Percentiles rank a stretch among this genome's conserved stretches.
These are phyloP conservation scores for Colletotrichum lini DNA, from an alignment of 2,329 filamentous ascomycete species.

Conservation along the genomic window DNA sequence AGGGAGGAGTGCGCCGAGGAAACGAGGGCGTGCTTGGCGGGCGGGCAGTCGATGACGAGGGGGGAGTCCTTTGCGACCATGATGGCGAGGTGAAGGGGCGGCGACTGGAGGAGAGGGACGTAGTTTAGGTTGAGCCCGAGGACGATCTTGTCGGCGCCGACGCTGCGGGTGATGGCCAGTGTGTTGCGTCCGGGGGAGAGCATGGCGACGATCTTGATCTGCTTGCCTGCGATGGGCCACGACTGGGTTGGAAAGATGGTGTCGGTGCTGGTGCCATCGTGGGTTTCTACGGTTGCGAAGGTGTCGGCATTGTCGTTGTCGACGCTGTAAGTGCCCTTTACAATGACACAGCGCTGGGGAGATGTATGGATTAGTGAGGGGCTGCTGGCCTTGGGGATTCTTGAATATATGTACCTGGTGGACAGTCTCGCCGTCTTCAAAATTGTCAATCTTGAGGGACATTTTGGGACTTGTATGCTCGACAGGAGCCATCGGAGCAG, in stretches of 20 bases:
- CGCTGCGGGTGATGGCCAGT: slow-evolving; percentile 11
- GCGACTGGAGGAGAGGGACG: slow-evolving; percentile 66
- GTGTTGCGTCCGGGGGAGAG: slow-evolving; percentile 32
- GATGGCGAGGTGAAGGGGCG: slow-evolving; percentile 80
- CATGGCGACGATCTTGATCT: slow-evolving; percentile 29
- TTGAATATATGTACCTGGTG: slow-evolving; percentile 14
- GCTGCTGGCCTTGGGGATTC: neutral
- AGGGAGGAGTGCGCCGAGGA: slow-evolving; percentile 66
- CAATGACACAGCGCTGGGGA: slow-evolving; percentile 27
- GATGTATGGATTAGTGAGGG: neutral
- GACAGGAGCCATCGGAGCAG: neutral
- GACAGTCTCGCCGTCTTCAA: slow-evolving; percentile 21
- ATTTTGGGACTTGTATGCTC: neutral
- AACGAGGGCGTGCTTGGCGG: slow-evolving; percentile 69
- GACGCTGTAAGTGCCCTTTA: slow-evolving; percentile 15
- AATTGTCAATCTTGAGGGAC: slow-evolving; percentile 17
- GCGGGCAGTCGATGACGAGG: slow-evolving; percentile 77
- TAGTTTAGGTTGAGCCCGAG: slow-evolving; percentile 66
- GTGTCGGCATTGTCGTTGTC: neutral
- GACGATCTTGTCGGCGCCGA: neutral
- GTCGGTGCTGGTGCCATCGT: neutral
- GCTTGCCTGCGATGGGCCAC: slow-evolving; percentile 21
- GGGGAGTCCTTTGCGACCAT: slow-evolving; percentile 79
- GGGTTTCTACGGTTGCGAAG: slow-evolving; percentile 14
- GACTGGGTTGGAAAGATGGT: slow-evolving; percentile 31